phyloP scores from a whole-genome alignment of 1,139 yeast species.

The Taphrina communis region DNA sequence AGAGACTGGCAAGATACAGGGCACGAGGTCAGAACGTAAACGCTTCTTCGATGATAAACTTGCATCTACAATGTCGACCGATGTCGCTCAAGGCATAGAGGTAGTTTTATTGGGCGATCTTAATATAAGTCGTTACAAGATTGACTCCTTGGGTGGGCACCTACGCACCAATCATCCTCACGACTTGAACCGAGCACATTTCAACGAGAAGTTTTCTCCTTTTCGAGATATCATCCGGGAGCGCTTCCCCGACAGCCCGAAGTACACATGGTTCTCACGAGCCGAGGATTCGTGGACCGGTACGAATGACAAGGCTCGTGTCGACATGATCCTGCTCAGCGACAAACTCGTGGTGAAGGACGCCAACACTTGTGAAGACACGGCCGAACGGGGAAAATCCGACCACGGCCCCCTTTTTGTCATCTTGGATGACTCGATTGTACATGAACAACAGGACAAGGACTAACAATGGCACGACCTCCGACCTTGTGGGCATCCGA shows the following conservation, averaged over 20 bases:
- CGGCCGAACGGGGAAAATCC: conserved; percentile 23
- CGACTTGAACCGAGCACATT: conserved; percentile 27
- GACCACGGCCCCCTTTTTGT: conserved; percentile 33
- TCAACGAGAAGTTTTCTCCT: conserved; percentile 20
- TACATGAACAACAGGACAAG: no score
- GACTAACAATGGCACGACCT: no score
- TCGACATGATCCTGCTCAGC: conserved; percentile 26
- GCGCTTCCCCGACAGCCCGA: conserved; percentile 13
- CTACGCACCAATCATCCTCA: conserved; percentile 22
- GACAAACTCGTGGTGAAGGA: neutral
- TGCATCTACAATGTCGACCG: neutral
- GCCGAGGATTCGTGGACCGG: conserved; percentile 30
- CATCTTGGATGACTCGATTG: neutral
- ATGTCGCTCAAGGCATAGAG: conserved; percentile 3
- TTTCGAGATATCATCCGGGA: conserved; percentile 28
- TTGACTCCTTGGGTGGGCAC: conserved; percentile 28
- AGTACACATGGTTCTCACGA: conserved; percentile 38
- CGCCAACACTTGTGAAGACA: conserved; percentile 19
- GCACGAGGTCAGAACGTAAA: conserved; percentile 33
- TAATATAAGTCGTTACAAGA: conserved; percentile 29
- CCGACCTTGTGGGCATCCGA: neutral
- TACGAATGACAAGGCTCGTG: conserved; percentile 29
- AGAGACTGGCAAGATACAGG: conserved; percentile 12
- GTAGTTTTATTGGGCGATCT: conserved; percentile 23
- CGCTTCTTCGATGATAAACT: conserved; percentile 18